A percentile compares a stretch with the other conserved stretches of the same genome.
These are phyloP conservation scores for Penicillium soppii DNA, from an alignment of 495 filamentous ascomycete genomes.

Conservation along the genomic window DNA sequence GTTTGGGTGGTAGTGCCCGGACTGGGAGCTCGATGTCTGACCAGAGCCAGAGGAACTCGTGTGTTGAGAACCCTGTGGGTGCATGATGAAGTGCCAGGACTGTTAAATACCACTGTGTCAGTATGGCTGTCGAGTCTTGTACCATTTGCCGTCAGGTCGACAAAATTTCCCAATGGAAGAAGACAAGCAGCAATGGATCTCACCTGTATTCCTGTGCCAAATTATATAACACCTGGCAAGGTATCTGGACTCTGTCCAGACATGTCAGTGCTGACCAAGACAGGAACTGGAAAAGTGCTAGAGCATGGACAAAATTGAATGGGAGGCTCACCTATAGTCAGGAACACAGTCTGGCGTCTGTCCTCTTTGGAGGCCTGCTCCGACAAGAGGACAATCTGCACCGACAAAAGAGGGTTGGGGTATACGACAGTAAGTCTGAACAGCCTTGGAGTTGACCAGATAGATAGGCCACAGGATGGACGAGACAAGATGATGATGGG, in stretches of 20 bases:
- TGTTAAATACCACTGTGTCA: not conserved
- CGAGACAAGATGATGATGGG: constrained; percentile 29
- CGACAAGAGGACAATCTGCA: too few species aligned
- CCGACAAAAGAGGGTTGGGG: not conserved
- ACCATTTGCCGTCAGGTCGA: not conserved
- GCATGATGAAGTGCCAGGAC: constrained; percentile 26
- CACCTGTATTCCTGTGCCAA: constrained; percentile 3
- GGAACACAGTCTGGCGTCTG: not conserved
- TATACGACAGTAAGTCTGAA: not conserved
- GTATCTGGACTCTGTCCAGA: not conserved
- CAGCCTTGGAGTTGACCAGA: not conserved
- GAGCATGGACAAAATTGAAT: not conserved
- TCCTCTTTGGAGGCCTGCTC: not conserved
- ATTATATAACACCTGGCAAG: constrained; percentile 3
- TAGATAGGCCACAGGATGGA: not conserved
- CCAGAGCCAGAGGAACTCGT: constrained; percentile 36
- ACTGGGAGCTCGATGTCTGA: constrained; percentile 21
- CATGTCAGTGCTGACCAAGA: not conserved
- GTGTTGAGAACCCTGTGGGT: constrained; percentile 28
- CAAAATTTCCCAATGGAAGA: not conserved
- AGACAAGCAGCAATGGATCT: not conserved
- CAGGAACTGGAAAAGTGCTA: not conserved
- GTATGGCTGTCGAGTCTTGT: not conserved
- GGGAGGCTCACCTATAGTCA: not conserved
- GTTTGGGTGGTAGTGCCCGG: constrained; percentile 20